phyloP scores from a whole-genome alignment of 2,329 filamentous ascomycete genomes.

The Aspergillus japonicus region DNA sequence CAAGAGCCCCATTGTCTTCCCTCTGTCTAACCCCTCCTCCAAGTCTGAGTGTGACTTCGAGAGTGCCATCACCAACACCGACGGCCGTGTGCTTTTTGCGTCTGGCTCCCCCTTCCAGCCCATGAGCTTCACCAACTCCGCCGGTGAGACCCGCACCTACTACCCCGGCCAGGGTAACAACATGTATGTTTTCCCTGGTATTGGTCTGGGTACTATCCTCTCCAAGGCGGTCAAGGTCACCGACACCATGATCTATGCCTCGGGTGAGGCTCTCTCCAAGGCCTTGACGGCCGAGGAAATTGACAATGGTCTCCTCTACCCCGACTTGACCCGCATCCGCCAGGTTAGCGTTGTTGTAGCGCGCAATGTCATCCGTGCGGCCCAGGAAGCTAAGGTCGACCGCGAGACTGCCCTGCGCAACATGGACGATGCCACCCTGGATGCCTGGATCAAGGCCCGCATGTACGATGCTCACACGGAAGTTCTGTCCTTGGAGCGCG shows the following conservation, averaged over 20 bases:
- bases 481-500: constrained; percentile 47
- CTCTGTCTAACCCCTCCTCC: constrained; percentile 90
- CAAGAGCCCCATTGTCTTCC: constrained; percentile 87
- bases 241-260: constrained; percentile 95
- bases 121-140: constrained; percentile 61
- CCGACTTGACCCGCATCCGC: constrained; percentile 83
- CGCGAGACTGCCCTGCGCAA: constrained; percentile 46
- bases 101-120: constrained; percentile 89
- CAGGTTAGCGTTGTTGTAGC: constrained; percentile 85
- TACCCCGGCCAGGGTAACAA: constrained; percentile 76
- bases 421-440: constrained; percentile 45
- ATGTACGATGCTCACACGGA: constrained; percentile 53
- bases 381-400: constrained; percentile 74
- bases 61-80: constrained; percentile 85
- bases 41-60: constrained; percentile 98
- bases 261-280: constrained; percentile 75
- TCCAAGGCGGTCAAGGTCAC: constrained; percentile 84
- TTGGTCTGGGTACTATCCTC: constrained; percentile 89
- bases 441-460: constrained; percentile 48
- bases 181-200: constrained; percentile 94
- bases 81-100: constrained; percentile 88
- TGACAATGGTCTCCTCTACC: constrained; percentile 83
- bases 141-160: constrained; percentile 63
- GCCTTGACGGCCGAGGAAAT: constrained; percentile 79
- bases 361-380: constrained; percentile 88